Base-by-base conservation (phyloP, 495 filamentous ascomycete species). In the Podospora tetraspora region DNA sequence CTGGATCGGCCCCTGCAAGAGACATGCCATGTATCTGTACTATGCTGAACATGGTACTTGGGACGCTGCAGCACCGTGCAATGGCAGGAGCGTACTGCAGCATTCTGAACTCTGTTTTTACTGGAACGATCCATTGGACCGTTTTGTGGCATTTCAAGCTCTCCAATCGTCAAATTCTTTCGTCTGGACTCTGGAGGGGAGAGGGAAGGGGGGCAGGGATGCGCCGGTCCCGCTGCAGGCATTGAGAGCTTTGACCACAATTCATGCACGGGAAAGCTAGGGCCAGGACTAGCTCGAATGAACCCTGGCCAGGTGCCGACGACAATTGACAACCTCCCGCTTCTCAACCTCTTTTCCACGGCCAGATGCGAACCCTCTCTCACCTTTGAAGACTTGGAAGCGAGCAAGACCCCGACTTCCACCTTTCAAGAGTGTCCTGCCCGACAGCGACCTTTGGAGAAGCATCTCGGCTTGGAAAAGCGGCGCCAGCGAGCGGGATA, bases 211-310 rank as follows among this genome's bases (percentile, higher is more conserved):
- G n/a, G n/a, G n/a, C n/a, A 29, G 23, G 12, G 32, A 59, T 34
- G 43, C 52, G 59, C 29, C n/a, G 62, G 32, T 57, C 60, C 37
- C 61, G 61, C 60, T 57, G 66, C 37, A 58, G 12, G 65, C 66
- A 68, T 62, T 32, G 60, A 68, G 43, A 52, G 65, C 66, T 62
- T 62, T 57, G 60, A 68, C 60, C 66, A 57, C 7, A 37, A 58
- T 63, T 32, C 43, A 57, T 59, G 66, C 66, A 68, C 34, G 27
- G 66, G 23, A 32, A 60, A 61, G 21, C 58, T n/a, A 34, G 63
- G 22, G 52, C 1, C 52, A 23, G 16, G 27, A 19, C 43, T 52
- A 52, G 43, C 43, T 52, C 16, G 19, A 19, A 19, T 8, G 24
- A 59, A 56, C 63, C 63, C 63, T 59, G 59, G 23, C 56, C 32